These are phyloP conservation scores for Chaetomidium leptoderma DNA, from an alignment of 495 filamentous ascomycete species.

Conservation along the genomic window DNA sequence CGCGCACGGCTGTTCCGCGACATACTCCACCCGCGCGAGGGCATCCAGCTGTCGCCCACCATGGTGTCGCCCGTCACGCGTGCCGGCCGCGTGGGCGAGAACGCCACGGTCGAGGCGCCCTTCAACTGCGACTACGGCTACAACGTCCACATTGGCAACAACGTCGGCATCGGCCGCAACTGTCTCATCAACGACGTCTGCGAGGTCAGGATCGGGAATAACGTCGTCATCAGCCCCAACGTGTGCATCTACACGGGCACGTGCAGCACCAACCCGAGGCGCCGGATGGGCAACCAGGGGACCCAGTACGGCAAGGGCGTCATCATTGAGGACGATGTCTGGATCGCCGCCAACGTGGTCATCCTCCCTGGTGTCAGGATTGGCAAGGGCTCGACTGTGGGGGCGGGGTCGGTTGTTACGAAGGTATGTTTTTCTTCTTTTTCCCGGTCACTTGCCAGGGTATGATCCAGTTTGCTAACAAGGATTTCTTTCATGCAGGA, in stretches of 20 bases:
- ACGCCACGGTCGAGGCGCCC: slow-evolving; percentile 78
- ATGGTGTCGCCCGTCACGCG: slow-evolving; percentile 45
- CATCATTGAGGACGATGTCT: slow-evolving; percentile 82
- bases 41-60: slow-evolving; percentile 45
- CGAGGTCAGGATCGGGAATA: slow-evolving; percentile 68
- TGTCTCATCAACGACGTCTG: slow-evolving; percentile 82
- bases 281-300: slow-evolving; percentile 69
- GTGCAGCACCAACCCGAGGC: slow-evolving; percentile 69
- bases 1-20: slow-evolving; percentile 75
- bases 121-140: slow-evolving; percentile 96
- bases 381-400: slow-evolving; percentile 72
- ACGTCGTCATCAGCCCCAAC: slow-evolving; percentile 78
- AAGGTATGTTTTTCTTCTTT: slow-evolving; percentile 53
- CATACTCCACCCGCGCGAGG: slow-evolving; percentile 54
- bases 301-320: slow-evolving; percentile 68
- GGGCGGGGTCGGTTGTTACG: slow-evolving; percentile 82
- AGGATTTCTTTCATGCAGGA: slow-evolving; percentile 24
- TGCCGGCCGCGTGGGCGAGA: slow-evolving; percentile 66
- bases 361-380: slow-evolving; percentile 81
- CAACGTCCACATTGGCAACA: slow-evolving; percentile 83
- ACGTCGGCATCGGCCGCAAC: slow-evolving; percentile 79
- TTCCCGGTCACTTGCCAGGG: not conserved
- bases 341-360: slow-evolving; percentile 62
- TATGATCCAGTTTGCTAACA: not conserved
- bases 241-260: slow-evolving; percentile 80